Percentiles rank a stretch among this genome's conserved stretches.
Evolutionary conservation across 345 rosid genomes (phyloP).

Genomic region (Eucalyptus polybractea): DNA sequence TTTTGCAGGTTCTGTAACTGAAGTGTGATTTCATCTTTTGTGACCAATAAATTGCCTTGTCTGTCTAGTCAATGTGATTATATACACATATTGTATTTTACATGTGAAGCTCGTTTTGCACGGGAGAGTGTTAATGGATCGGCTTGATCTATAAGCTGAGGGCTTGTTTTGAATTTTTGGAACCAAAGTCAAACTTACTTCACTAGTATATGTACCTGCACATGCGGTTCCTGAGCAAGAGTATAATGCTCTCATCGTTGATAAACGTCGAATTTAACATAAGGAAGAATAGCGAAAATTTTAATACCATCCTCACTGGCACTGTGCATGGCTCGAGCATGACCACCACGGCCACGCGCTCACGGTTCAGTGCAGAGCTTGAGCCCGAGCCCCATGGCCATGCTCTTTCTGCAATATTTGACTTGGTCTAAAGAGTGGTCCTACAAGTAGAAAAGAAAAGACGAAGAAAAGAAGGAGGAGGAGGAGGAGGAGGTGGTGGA

Average conservation of each 20-base stretch:
- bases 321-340: not conserved
- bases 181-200: not conserved
- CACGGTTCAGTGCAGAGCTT: not conserved
- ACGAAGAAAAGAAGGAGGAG: too few relatives aligned
- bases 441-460: too few relatives aligned
- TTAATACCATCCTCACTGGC: not conserved
- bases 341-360: fast-evolving
- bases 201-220: not conserved
- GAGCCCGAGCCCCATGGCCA: not conserved
- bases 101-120: not conserved
- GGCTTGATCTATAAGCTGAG: not conserved
- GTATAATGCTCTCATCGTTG: not conserved
- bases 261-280: not conserved
- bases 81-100: not conserved
- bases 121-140: not conserved
- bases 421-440: too few relatives aligned
- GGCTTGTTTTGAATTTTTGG: not conserved
- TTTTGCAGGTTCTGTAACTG: not conserved
- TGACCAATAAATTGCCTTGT: not conserved
- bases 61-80: not conserved
- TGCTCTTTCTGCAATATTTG: not conserved
- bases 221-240: not conserved
- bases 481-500: too few relatives aligned
- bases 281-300: not conserved
- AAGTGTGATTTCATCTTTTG: not conserved